Evolutionary conservation across 139 green algal species (phyloP).

Genomic region (Auxenochlorella protothecoides): DNA sequence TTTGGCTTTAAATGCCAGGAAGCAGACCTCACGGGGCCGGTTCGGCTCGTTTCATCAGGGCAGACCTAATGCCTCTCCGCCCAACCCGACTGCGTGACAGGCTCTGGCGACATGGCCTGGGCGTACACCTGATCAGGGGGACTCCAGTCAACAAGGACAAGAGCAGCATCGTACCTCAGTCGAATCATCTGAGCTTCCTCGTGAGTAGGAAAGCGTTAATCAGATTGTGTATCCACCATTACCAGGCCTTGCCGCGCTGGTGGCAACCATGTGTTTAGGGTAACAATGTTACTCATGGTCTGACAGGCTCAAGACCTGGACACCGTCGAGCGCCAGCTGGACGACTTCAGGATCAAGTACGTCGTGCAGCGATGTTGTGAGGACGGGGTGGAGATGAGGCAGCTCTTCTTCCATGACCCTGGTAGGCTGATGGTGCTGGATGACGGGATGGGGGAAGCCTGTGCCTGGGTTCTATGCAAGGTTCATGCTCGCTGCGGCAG

Average conservation of each 20-base stretch:
- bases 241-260: no score
- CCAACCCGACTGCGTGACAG: conserved; percentile 14
- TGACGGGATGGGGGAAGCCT: no score
- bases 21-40: no score
- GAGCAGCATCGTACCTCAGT: conserved; percentile 40
- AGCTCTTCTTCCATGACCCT: conserved; percentile 62
- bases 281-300: no score
- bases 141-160: conserved; percentile 1
- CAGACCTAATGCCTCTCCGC: no score
- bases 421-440: no score
- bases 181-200: conserved; percentile 64
- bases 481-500: no score
- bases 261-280: no score
- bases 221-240: no score
- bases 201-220: conserved; percentile 1
- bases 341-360: conserved; percentile 8
- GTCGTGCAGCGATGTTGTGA: conserved; percentile 11
- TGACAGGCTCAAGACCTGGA: conserved; percentile 14
- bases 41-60: no score
- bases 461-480: no score
- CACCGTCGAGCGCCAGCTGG: conserved; percentile 8
- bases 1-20: no score
- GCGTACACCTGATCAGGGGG: conserved; percentile 62
- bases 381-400: conserved; percentile 10
- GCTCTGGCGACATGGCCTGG: conserved; percentile 53